phyloP scores from a whole-genome alignment of 176 grass and related monocot species.

The Metroxylon sagu region DNA sequence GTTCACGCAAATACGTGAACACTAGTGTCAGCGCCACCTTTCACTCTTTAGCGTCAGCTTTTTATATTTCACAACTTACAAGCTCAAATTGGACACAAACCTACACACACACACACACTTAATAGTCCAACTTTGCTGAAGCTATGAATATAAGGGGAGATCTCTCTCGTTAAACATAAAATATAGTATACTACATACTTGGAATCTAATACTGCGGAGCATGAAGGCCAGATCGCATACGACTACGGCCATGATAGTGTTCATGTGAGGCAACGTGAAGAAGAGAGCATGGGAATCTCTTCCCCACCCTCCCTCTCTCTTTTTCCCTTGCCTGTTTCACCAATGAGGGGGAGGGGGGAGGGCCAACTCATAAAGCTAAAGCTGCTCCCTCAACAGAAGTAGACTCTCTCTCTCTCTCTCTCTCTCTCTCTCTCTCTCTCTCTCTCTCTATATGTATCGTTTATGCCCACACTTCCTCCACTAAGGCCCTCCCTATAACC shows the following conservation, averaged over 20 bases:
- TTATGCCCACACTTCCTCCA: no score
- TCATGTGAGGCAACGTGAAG: neutral
- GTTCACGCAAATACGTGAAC: no score
- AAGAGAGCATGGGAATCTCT: neutral
- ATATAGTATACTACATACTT: neutral
- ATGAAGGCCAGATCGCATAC: neutral
- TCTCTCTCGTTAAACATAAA: neutral
- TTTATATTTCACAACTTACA: no score
- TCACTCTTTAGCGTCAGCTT: no score
- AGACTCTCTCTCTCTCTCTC: neutral
- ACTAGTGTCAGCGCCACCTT: no score
- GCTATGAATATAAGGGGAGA: neutral
- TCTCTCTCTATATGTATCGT: neutral
- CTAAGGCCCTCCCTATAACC: no score
- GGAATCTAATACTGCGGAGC: neutral
- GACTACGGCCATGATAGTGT: constrained; percentile 3
- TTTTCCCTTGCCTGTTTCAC: constrained; percentile 5
- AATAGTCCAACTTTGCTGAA: no score
- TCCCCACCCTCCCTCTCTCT: constrained; percentile 1
- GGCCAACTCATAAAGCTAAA: constrained; percentile 22
- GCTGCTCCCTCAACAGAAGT: constrained; percentile 4
- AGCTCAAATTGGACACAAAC: no score
- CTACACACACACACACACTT: no score
- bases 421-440: neutral
- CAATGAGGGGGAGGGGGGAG: neutral